Evolutionary conservation across 192 early-diverging fungal species (phyloP), one percentile per base, ranked within the genome.

Genomic region (Hyaloraphidium curvatum): DNA sequence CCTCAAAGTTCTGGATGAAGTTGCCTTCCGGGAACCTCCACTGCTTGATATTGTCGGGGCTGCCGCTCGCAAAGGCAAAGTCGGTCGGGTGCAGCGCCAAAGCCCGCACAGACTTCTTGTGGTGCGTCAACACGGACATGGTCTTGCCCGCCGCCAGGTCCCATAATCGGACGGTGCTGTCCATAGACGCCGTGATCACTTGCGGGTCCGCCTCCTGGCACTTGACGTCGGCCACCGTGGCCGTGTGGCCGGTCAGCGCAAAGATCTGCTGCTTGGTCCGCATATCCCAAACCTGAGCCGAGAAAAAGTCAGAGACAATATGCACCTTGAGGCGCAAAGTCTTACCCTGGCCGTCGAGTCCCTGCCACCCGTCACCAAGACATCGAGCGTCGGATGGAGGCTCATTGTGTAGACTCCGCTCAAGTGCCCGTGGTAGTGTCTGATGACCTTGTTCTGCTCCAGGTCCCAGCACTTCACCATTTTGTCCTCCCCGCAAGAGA

Each of bases 381-480:
- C 69, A 56, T 99, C 95, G 21, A 97, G 74, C 2, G 84, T 88
- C 3, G 95, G 95, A 64, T 99, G 95, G 35, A 99, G 62, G 14
- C 77, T 75, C 51, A 99, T 51, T 16, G 85, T 77, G 61, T 95
- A 99, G 14, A 99, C 81, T 28, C 91, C 95, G 31, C 80, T 84
- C 29, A 99, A 64, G 69, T 99, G 95, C 0, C 95, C 95, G 56
- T 99, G 92, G 62, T 99, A 99, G 59, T 96, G 90, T 13, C 95
- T 81, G 56, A 99, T 93, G 40, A 95, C 95, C 62, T 97, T 95
- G 73, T 99, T 99, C 57, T 83, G 82, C 68, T 99, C 95, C 37
- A 99, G 63, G 69, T 99, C 95, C 95, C 95, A 99, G 67, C 92
- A 99, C 62, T 94, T 96, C 53, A 99, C 83, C 78, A 85, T 82